Base-by-base conservation (phyloP, 2,329 filamentous ascomycete species). In the Westerdykella aurantiaca region DNA sequence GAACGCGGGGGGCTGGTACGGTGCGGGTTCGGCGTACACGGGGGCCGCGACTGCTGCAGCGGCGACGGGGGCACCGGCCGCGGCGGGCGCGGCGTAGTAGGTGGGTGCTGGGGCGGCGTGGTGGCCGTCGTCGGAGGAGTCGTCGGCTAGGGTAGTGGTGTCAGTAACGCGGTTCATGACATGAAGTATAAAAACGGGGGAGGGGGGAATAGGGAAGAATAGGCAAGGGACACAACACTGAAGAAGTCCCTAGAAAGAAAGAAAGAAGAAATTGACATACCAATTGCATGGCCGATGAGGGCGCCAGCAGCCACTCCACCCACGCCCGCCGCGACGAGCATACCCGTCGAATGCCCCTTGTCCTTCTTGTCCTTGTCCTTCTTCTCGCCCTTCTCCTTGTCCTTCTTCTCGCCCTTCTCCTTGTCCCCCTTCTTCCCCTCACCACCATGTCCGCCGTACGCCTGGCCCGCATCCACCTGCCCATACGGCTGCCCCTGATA, bases 301-400 rank as follows among this genome's bases (percentile, higher is more conserved):
- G 78, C 81, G 38, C 80, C 80, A 10, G 76, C 81, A 29, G 80
- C 79, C 22, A 82, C 48, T 57, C 80, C 81, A 35, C 73, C 81
- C 5, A 76, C 76, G 41, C 75, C 80, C 17, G 74, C 79, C 31
- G 78, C 67, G 16, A 82, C 60, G 55, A 79, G 70, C 54, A 75
- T 74, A 31, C 73, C 73, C 42, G 70, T 71, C 4, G 58, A 61
- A 41, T 60, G 58, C 21, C 73, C 71, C 38, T 73, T 72, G 38
- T 61, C 60, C 38, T 63, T 59, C 46, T 69, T 61, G 45, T 69
- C 60, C 43, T 69, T 66, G 23, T 57, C 48, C 44, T 55, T 50
- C n/a, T n/a, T n/a, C n/a, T n/a, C n/a, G n/a, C n/a, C n/a, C 38
- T 64, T 43, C 42, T 66, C 62, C 13, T 57, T 53, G 5, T 58